Conservation (phyloP, 164 flowering plant genomes). For the Dillenia suffruticosa region DNA sequence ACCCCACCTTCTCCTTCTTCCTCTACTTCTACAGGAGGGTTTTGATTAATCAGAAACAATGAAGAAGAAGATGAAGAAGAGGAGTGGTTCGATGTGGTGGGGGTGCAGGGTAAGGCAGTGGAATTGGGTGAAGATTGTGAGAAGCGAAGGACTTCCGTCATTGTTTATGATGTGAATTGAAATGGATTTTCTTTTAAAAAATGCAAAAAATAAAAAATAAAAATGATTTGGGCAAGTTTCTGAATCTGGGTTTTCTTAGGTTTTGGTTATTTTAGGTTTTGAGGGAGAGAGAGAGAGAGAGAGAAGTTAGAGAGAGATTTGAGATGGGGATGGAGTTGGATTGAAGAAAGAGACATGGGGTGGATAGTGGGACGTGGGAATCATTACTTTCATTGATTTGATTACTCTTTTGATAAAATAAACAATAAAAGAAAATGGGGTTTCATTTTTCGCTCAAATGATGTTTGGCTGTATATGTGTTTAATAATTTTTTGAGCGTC, state of each 20-base stretch:
- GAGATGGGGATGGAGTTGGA: constrained; percentile 24
- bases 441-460: no score
- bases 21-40: constrained; percentile 10
- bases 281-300: constrained; percentile 2
- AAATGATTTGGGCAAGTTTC: neutral
- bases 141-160: constrained; percentile 51
- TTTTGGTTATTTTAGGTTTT: constrained; percentile 12
- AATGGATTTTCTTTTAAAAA: neutral
- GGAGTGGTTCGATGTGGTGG: constrained; percentile 9
- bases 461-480: no score
- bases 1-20: constrained; percentile 13
- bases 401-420: no score
- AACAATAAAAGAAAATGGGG: no score
- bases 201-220: neutral
- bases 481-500: no score
- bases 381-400: constrained; percentile 17
- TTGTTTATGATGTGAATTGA: constrained; percentile 20
- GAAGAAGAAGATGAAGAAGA: neutral
- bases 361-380: constrained; percentile 32
- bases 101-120: constrained; percentile 24
- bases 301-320: neutral
- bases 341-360: constrained; percentile 24
- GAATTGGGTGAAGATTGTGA: constrained; percentile 41
- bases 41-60: constrained; percentile 9
- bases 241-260: constrained; percentile 6